A percentile compares a stretch with the other conserved stretches of the same genome.
Conservation (phyloP, 805 yeast genomes). For the Candida sphagnicola region DNA sequence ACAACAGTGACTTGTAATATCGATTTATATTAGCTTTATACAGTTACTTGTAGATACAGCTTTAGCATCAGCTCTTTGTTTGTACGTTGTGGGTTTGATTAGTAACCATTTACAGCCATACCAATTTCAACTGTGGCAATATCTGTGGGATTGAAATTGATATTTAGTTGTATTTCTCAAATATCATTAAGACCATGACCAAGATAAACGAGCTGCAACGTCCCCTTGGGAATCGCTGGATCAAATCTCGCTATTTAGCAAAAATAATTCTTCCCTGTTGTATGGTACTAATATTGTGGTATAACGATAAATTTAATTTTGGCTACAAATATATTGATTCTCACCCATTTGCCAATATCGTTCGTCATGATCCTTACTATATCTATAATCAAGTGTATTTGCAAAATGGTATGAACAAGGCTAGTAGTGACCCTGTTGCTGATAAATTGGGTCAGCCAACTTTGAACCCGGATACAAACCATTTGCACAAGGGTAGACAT, state of each 20-base stretch:
- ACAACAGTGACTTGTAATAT: no score
- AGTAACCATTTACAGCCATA: no score
- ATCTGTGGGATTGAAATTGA: no score
- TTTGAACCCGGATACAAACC: conserved; percentile 37
- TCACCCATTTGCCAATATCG: background rate
- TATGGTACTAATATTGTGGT: background rate
- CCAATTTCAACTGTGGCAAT: no score
- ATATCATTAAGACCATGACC: no score
- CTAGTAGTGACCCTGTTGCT: conserved; percentile 13
- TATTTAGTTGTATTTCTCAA: no score
- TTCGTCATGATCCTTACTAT: background rate
- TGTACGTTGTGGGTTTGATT: no score
- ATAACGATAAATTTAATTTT: background rate
- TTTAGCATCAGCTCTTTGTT: no score
- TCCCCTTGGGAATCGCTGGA: background rate
- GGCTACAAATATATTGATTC: background rate
- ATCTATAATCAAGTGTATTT: background rate
- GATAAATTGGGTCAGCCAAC: conserved; percentile 32
- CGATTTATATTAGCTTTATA: no score
- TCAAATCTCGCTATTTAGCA: background rate
- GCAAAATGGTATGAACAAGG: background rate
- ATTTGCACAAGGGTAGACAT: conserved; percentile 35
- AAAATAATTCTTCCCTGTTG: background rate
- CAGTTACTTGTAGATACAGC: no score
- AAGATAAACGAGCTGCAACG: no score